Evolutionary conservation across 176 grass and related monocot genomes (phyloP), one percentile per base, ranked within the genome.

Genomic region (Puccinellia tenuiflora): DNA sequence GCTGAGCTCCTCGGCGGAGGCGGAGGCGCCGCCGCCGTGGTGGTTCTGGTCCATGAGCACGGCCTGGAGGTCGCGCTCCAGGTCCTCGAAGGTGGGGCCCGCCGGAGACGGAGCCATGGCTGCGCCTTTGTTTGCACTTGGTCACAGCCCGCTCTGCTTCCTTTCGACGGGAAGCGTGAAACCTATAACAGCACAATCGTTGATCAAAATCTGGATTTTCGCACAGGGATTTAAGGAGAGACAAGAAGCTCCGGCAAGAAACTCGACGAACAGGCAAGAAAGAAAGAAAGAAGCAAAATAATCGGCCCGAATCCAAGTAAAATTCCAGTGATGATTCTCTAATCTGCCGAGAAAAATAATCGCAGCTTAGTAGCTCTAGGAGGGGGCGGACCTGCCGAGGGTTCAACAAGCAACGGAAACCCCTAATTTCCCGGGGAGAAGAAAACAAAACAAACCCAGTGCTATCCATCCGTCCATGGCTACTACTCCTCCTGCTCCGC

Each of bases 41-140:
- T 88, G 84, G 79, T 97, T 94, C 75, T 94, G 88, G n/a, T 93
- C 96, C 69, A 86, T 81, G 39, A 98, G 46, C 62, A 98, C 79
- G 29, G 90, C 92, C 71, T 98, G 86, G 42, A 98, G 68, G 75
- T 98, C 90, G 21, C 86, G 88, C 83, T 98, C 95, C 0, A 95
- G 86, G 43, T 95, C 92, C 79, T 95, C 95, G 10, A 93, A 91
- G 47, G 83, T 92, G 69, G 88, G 85, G 75, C 81, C 82, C 16
- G 82, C 86, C 2, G 77, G 83, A 77, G 88, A 83, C 2, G 92
- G 84, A 65, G 77, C 79, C 92, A 88, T 93, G 3, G 40, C 68
- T 14, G 33, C 20, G 3, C 50, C n/a, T n/a, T n/a, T n/a, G n/a
- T n/a, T n/a, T n/a, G 3, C 4, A 60, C 48, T 16, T 7, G 7